Evolutionary conservation across 2,329 filamentous ascomycete genomes (phyloP), one percentile per base, ranked within the genome.

Genomic region (Claviceps sorghi): DNA sequence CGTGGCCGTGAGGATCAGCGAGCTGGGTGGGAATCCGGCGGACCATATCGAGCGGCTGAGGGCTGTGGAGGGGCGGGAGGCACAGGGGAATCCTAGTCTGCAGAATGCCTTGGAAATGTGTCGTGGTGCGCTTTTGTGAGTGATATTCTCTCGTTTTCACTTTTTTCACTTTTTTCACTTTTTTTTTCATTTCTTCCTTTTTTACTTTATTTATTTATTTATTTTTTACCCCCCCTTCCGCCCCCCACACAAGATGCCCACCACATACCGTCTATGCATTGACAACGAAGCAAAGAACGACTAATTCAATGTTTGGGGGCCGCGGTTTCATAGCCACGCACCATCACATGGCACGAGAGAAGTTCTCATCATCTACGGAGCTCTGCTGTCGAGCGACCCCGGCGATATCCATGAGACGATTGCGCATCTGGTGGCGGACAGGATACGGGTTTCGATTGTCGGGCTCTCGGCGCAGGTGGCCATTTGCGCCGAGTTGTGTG

Each of bases 51-150:
- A 84, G 57, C 83, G 82, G 50, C 76, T 98, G 54, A 77, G 84
- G 62, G 76, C 72, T 1, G 74, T 90, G 58, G 77, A 81, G 61
- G 72, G 79, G 6, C 69, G 78, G 61, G 81, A 90, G 62, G 79
- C 86, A 15, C 78, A 84, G 62, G 86, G 88, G 42, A 82, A 83
- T 58, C 84, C 87, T 17, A 89, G 84, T 67, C 67, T 98, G 56
- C 93, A 98, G 67, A 98, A 98, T 67, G 90, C 90, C 4, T 76
- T 98, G 49, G 90, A 98, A 67, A 94, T 98, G 86, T 88, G 88
- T 55, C 80, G 93, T 52, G 93, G 89, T 51, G 84, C 86, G 38
- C 73, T 98, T n/a, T 96, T 86, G 83, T 86, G 72, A 57, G 77
- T 59, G n/a, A 6, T 21, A 1, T n/a, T 45, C n/a, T 22, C 19